Percentiles rank a stretch among this genome's conserved stretches.
phyloP scores from a whole-genome alignment of 257 asterid species.

The Ajuga chamaepitys region DNA sequence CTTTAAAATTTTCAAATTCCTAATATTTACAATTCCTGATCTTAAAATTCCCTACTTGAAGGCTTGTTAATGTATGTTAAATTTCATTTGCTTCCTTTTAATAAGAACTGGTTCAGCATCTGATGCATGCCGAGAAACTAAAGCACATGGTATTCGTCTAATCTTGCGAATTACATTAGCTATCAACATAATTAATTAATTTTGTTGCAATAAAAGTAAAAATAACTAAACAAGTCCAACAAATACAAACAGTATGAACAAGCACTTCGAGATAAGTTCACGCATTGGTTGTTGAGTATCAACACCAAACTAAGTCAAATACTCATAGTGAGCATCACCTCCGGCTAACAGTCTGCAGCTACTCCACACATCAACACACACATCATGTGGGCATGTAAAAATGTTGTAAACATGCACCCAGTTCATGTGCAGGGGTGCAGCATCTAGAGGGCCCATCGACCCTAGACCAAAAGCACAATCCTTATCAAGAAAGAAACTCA shows the following conservation, averaged over 20 bases:
- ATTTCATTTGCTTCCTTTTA: background rate
- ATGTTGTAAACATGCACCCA: too few species aligned
- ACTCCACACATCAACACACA: too few species aligned
- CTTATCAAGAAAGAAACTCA: slow-evolving; percentile 18
- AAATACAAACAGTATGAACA: background rate
- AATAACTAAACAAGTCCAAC: background rate
- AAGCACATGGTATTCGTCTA: background rate
- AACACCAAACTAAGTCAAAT: background rate
- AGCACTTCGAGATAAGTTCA: background rate
- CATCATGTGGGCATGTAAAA: too few species aligned
- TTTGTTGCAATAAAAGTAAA: background rate
- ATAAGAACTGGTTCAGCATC: background rate
- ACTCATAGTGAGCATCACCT: too few species aligned
- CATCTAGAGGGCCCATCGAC: background rate
- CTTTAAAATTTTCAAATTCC: too few species aligned
- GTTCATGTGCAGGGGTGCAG: too few species aligned
- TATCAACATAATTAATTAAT: background rate
- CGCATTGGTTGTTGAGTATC: background rate
- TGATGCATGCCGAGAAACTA: background rate
- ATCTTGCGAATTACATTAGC: background rate
- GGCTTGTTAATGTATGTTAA: too few species aligned
- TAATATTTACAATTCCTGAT: background rate
- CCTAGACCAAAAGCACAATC: slow-evolving; percentile 2
- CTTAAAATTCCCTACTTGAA: too few species aligned
- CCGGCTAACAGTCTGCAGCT: too few species aligned